Evolutionary conservation across 1,284 basidiomycete genomes (phyloP), one percentile per base, ranked within the genome.

Genomic region (Rhodotorula sp.): DNA sequence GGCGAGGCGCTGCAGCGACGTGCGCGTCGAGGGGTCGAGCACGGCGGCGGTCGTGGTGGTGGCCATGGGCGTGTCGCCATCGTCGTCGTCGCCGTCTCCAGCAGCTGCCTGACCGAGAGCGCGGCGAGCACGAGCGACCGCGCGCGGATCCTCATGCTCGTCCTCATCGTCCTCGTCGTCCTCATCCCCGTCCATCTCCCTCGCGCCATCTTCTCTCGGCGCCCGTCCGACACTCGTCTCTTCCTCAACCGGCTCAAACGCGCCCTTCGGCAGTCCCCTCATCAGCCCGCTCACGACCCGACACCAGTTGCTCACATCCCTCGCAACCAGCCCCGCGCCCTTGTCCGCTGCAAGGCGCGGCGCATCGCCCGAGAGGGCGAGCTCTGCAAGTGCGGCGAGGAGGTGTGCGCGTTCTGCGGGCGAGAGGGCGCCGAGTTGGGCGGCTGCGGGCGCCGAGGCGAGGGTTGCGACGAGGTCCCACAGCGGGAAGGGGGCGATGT

Each of bases 381-480:
- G 44, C 44, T 58, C 57, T 12, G 45, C 57, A 16, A 58, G 44
- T 4, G 23, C 23, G 14, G 57, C 57, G 10, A 58, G 57, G n/a
- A 58, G 45, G 50, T n/a, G 10, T 52, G 50, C 50, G 10, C 23
- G 23, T 52, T 52, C 50, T 19, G n/a, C 44, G 13, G 44, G 44
- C 14, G 56, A 17, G 4, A 45, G 21, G 23, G 8, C 42, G 13
- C 9, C 48, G 34, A n/a, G 23, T 41, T 13, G 13, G 12, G 60
- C 27, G 12, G 5, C 87, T 85, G 0, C 86, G 53, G 46, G 5
- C 3, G n/a, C 83, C 78, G 91, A 89, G 54, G 86, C 80, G 8
- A 91, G 81, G 77, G 90, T 91, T 1, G 89, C 87, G 19, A 90
- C 78, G 5, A 91, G 83, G 74, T 91, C 86, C 34, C 61, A 63